A percentile compares a stretch with the other conserved stretches of the same genome.
These are phyloP conservation scores for Cyberlindnera sargentensis DNA, from an alignment of 805 yeast genomes.

Conservation along the genomic window DNA sequence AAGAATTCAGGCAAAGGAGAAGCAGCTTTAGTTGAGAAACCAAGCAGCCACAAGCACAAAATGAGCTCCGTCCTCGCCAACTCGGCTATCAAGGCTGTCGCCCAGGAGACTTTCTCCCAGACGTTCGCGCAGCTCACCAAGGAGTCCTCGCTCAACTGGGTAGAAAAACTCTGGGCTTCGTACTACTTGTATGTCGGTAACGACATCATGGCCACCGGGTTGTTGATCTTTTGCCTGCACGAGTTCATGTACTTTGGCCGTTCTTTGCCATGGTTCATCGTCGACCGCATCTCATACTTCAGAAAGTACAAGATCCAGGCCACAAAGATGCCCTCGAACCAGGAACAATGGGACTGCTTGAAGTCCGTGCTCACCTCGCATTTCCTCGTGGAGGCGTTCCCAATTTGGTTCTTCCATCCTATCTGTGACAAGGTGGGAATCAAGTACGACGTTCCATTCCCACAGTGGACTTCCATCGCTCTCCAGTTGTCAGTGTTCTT, in stretches of 20 bases:
- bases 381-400: conserved; percentile 88
- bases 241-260: conserved; percentile 89
- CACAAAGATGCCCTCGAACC: conserved; percentile 66
- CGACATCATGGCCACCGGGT: conserved; percentile 88
- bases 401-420: conserved; percentile 97
- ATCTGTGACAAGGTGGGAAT: conserved; percentile 78
- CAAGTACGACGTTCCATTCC: conserved; percentile 78
- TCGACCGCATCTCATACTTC: conserved; percentile 83
- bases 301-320: conserved; percentile 86
- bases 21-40: no score
- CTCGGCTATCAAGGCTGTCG: not conserved
- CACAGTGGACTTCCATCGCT: conserved; percentile 49
- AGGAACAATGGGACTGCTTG: conserved; percentile 91
- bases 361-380: conserved; percentile 81
- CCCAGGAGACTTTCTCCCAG: not conserved
- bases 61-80: not conserved
- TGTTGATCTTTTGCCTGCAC: conserved; percentile 74
- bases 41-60: no score
- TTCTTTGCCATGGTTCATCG: conserved; percentile 85
- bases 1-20: no score
- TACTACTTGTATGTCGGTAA: conserved; percentile 81
- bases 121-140: not conserved
- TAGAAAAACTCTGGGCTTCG: conserved; percentile 58
- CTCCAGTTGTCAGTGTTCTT: conserved; percentile 73
- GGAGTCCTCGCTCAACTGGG: not conserved